Conservation (phyloP, 257 asterid species). For the Nicotiana tabacum region DNA sequence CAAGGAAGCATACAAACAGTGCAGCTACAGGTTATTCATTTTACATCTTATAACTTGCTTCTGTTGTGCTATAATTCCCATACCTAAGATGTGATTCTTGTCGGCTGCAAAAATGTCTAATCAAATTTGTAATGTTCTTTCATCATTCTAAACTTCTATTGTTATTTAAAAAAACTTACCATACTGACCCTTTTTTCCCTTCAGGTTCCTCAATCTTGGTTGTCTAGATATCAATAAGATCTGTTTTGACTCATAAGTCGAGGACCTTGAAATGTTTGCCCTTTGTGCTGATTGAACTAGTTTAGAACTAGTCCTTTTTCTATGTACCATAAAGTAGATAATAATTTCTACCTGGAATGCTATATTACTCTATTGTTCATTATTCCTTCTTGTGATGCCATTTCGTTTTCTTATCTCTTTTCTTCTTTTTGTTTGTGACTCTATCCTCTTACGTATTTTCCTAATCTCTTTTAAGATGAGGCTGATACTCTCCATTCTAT, state of each 20-base stretch:
- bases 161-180: too few species aligned
- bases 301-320: background rate
- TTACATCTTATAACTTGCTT: background rate
- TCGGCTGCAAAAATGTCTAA: background rate
- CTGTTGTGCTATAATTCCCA: background rate
- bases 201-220: background rate
- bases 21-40: conserved; percentile 64
- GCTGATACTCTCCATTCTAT: background rate
- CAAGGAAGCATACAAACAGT: conserved; percentile 91
- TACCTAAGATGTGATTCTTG: background rate
- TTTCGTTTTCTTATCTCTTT: background rate
- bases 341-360: background rate
- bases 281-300: background rate
- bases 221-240: background rate
- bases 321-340: background rate
- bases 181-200: background rate
- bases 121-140: background rate
- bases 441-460: background rate
- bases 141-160: background rate
- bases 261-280: background rate
- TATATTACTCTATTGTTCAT: background rate
- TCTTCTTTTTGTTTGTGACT: background rate
- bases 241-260: background rate
- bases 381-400: background rate
- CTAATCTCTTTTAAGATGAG: background rate